Evolutionary conservation across 768 basidiomycete species (phyloP).

Genomic region (Gloeophyllum trabeum): DNA sequence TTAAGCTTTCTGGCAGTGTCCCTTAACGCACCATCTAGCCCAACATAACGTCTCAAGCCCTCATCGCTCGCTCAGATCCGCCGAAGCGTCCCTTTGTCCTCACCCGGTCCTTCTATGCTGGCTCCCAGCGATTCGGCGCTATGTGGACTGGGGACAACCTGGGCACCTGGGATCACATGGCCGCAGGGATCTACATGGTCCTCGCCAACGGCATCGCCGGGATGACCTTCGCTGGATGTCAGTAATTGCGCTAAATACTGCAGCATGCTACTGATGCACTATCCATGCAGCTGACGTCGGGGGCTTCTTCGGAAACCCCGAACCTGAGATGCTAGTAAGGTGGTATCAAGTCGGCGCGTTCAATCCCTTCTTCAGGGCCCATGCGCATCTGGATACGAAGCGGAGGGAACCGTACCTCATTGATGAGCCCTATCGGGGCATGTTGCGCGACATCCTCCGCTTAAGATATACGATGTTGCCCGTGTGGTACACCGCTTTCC

Average conservation of each 20-base stretch:
- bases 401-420: slow-evolving; percentile 91
- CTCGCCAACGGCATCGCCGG: slow-evolving; percentile 82
- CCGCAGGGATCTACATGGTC: slow-evolving; percentile 88
- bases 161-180: slow-evolving; percentile 97
- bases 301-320: slow-evolving; percentile 97
- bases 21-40: slow-evolving; percentile 33
- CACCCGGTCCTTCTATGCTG: slow-evolving; percentile 89
- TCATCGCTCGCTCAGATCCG: slow-evolving; percentile 61
- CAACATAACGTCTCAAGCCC: slow-evolving; percentile 74
- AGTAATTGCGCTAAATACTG: background rate
- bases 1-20: background rate
- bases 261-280: slow-evolving; percentile 2
- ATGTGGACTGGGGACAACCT: slow-evolving; percentile 99
- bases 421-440: slow-evolving; percentile 81
- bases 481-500: slow-evolving; percentile 97
- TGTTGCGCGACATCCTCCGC: slow-evolving; percentile 67
- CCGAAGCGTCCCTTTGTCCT: slow-evolving; percentile 89
- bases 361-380: slow-evolving; percentile 96
- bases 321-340: slow-evolving; percentile 86
- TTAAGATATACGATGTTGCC: slow-evolving; percentile 82
- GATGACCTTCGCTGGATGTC: slow-evolving; percentile 86
- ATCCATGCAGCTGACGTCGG: slow-evolving; percentile 81
- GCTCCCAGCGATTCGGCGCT: slow-evolving; percentile 91
- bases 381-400: slow-evolving; percentile 97
- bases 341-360: slow-evolving; percentile 98